Base-by-base conservation (phyloP, 371 early-diverging fungal genomes). In the Circinella minor region DNA sequence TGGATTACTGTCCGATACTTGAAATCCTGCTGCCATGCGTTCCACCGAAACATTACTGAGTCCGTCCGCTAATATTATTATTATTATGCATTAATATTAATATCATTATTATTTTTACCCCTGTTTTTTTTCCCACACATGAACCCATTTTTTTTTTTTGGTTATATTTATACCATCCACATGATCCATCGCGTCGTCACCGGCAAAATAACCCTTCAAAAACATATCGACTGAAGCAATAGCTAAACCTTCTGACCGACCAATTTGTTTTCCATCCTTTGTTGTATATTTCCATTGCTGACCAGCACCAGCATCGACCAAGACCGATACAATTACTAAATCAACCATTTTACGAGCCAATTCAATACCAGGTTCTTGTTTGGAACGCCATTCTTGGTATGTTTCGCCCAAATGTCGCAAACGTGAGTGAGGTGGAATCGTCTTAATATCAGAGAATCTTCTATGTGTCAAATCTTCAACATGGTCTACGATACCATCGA, bases 251-350 rank as follows among this genome's bases (percentile, higher is more conserved):
- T 97, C 98, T 0, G 95, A 93, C 34, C 98, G 83, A 6, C 93
- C 88, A 10, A 86, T 71, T 36, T 70, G 71, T 27, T 71, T 63
- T 6, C 78, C 79, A 3, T 48, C 27, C 37, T 55, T 61, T 39
- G 88, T 89, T 54, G 75, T 75, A 79, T 90, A 96, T 27, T 74
- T 80, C 97, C 97, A 97, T 9, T 71, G 64, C 71, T 86, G 86
- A 5, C 98, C 98, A 1, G 98, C 98, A 0, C 98, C 98, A 10
- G 98, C 98, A 75, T 97, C 98, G 10, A 97, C 81, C 34, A 97
- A 83, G 7, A 97, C 98, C 3, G 95, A 94, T 0, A 96, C 94
- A 46, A 96, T 88, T 55, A 94, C 92, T 63, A 96, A 77, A 75
- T 97, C 98, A 10, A 96, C 76, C 8, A 94, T 69, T 14, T 95